A percentile compares a stretch with the other conserved stretches of the same genome.
phyloP scores from a whole-genome alignment of 1,139 yeast species.

The Pneumocystis sp. region DNA sequence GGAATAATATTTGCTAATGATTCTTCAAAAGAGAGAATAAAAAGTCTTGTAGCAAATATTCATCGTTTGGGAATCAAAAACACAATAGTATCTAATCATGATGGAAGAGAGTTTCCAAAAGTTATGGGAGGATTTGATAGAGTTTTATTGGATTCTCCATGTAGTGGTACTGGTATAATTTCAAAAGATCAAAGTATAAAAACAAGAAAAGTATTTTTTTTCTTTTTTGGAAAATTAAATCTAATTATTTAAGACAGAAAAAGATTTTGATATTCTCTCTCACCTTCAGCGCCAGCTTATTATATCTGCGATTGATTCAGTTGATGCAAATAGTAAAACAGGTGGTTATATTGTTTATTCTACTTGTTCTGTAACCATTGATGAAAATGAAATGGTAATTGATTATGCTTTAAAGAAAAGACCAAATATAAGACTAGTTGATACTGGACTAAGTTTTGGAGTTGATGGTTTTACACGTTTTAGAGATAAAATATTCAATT shows the following conservation, averaged over 20 bases:
- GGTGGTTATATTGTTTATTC: slow-evolving; percentile 96
- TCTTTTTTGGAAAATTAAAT: slow-evolving; percentile 60
- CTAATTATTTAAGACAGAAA: slow-evolving; percentile 39
- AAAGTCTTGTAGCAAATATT: slow-evolving; percentile 89
- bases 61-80: slow-evolving; percentile 95
- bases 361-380: slow-evolving; percentile 96
- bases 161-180: slow-evolving; percentile 98
- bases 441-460: slow-evolving; percentile 86
- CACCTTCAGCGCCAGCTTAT: slow-evolving; percentile 89
- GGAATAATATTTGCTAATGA: slow-evolving; percentile 97
- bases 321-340: slow-evolving; percentile 75
- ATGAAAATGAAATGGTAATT: slow-evolving; percentile 97
- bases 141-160: slow-evolving; percentile 91
- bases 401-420: slow-evolving; percentile 93
- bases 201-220: slow-evolving; percentile 45
- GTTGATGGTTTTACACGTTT: slow-evolving; percentile 87
- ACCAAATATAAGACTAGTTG: slow-evolving; percentile 90
- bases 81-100: slow-evolving; percentile 92
- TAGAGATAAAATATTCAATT: slow-evolving; percentile 83
- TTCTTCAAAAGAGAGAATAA: slow-evolving; percentile 89
- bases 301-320: slow-evolving; percentile 91
- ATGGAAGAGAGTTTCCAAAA: slow-evolving; percentile 96
- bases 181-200: slow-evolving; percentile 95
- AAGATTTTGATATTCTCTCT: slow-evolving; percentile 92
- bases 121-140: slow-evolving; percentile 97